These are phyloP conservation scores for Sarocladiaceae sp. DNA, from an alignment of 2,329 filamentous ascomycete genomes.

Conservation along the genomic window DNA sequence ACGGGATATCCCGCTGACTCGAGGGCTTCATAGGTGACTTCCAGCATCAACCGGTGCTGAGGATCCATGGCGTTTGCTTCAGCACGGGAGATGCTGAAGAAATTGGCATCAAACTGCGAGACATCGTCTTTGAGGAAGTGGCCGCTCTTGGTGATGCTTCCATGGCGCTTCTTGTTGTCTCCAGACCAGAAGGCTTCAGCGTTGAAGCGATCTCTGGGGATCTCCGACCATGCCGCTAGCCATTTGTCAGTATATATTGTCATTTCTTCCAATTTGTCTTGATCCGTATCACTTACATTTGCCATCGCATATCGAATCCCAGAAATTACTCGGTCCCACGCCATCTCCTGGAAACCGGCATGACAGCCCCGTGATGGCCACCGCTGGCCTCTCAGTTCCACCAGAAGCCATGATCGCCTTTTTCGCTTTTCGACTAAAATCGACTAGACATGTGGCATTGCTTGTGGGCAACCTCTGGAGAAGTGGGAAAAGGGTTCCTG, in stretches of 20 bases:
- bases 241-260: constrained; percentile 19
- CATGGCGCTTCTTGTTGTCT: constrained; percentile 15
- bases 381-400: no score
- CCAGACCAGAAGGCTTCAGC: constrained; percentile 17
- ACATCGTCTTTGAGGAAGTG: constrained; percentile 41
- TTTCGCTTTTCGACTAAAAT: no score
- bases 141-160: constrained; percentile 24
- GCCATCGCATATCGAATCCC: no score
- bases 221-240: constrained; percentile 14
- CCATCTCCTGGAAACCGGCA: no score
- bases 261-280: no score
- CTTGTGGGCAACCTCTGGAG: no score
- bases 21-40: constrained; percentile 48
- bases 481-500: no score
- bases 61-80: constrained; percentile 47
- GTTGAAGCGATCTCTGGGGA: constrained; percentile 20
- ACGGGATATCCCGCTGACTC: constrained; percentile 46
- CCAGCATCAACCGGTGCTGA: constrained; percentile 45
- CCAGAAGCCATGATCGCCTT: no score
- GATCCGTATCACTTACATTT: no score
- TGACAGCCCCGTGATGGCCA: no score
- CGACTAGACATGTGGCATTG: no score
- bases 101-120: constrained; percentile 42
- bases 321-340: no score
- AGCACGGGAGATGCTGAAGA: constrained; percentile 45